Evolutionary conservation across 2,329 filamentous ascomycete species (phyloP).

Genomic region (Xylariaceae sp.): DNA sequence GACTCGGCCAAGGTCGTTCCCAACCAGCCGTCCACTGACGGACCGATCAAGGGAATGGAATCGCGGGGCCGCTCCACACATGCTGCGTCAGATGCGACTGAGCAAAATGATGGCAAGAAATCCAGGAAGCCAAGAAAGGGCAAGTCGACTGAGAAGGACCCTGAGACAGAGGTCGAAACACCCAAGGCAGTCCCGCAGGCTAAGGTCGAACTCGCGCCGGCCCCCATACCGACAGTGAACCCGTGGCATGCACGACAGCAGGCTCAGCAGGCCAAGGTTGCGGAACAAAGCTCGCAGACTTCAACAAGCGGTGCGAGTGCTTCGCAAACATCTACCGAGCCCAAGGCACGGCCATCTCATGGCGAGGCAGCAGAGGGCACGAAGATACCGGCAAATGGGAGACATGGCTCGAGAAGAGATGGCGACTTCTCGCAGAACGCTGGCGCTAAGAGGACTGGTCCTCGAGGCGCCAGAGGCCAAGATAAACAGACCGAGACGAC

Average conservation of each 20-base stretch:
- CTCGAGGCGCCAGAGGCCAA: slow-evolving; percentile 40
- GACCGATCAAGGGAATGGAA: slow-evolving; percentile 34
- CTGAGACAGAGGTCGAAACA: slow-evolving; percentile 44
- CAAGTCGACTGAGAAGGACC: slow-evolving; percentile 46
- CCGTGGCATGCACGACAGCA: slow-evolving; percentile 76
- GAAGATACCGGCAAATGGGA: slow-evolving; percentile 32
- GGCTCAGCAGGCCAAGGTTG: slow-evolving; percentile 46
- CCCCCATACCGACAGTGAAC: slow-evolving; percentile 78
- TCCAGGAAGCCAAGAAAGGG: slow-evolving; percentile 61
- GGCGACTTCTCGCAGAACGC: slow-evolving; percentile 38
- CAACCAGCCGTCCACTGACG: slow-evolving; percentile 20
- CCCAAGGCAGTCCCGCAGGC: slow-evolving; percentile 56
- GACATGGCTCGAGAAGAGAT: slow-evolving; percentile 39
- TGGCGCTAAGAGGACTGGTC: slow-evolving; percentile 34
- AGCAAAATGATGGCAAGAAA: slow-evolving; percentile 61
- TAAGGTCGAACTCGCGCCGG: slow-evolving; percentile 67
- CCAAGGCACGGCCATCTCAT: slow-evolving; percentile 17
- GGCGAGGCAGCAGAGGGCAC: slow-evolving; percentile 23
- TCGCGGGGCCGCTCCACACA: slow-evolving; percentile 54
- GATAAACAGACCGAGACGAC: slow-evolving; percentile 48
- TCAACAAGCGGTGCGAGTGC: background rate
- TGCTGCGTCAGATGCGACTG: slow-evolving; percentile 58
- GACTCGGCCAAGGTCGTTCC: slow-evolving; percentile 12
- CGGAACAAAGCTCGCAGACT: slow-evolving; percentile 17
- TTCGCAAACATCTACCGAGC: slow-evolving; percentile 13